phyloP scores from a whole-genome alignment of 129 eudicot species.

The Artemisia annua region DNA sequence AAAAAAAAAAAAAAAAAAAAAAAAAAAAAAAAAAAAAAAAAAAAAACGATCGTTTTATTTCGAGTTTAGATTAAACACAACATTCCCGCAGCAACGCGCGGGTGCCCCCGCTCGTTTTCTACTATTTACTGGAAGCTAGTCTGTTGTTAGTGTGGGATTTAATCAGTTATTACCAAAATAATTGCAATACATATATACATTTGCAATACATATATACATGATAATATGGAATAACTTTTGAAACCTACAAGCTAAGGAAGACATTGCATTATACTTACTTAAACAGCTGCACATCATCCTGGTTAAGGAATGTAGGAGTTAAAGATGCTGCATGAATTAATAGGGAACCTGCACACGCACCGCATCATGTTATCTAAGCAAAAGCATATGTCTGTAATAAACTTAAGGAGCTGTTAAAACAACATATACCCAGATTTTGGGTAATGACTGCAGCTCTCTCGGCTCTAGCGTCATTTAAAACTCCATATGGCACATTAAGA shows the following conservation, averaged over 20 bases:
- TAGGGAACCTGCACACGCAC: conserved; percentile 71
- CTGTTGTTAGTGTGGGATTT: conserved; percentile 9
- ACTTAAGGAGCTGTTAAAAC: conserved; percentile 7
- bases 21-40: too few relatives aligned
- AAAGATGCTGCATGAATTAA: conserved; percentile 90
- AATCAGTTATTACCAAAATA: conserved; percentile 5
- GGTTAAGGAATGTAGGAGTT: conserved; percentile 70
- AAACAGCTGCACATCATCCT: conserved; percentile 88
- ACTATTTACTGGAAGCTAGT: conserved; percentile 11
- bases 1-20: too few relatives aligned
- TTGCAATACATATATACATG: neutral
- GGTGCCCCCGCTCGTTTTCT: too few relatives aligned
- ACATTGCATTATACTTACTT: conserved; percentile 49
- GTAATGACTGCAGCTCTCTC: conserved; percentile 49
- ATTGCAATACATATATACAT: conserved; percentile 7
- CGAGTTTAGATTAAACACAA: too few relatives aligned
- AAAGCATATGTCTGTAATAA: conserved; percentile 4
- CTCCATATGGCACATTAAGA: conserved; percentile 37
- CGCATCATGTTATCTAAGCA: conserved; percentile 26
- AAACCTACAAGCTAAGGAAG: conserved; percentile 21
- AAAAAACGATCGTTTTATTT: too few relatives aligned
- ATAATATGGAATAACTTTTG: conserved; percentile 2
- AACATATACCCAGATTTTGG: conserved; percentile 68
- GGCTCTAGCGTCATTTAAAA: conserved; percentile 35
- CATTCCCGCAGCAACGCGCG: too few relatives aligned